A percentile compares a stretch with the other conserved stretches of the same genome.
Conservation (phyloP, 2,329 filamentous ascomycete species). For the Pochonia chlamydosporia region DNA sequence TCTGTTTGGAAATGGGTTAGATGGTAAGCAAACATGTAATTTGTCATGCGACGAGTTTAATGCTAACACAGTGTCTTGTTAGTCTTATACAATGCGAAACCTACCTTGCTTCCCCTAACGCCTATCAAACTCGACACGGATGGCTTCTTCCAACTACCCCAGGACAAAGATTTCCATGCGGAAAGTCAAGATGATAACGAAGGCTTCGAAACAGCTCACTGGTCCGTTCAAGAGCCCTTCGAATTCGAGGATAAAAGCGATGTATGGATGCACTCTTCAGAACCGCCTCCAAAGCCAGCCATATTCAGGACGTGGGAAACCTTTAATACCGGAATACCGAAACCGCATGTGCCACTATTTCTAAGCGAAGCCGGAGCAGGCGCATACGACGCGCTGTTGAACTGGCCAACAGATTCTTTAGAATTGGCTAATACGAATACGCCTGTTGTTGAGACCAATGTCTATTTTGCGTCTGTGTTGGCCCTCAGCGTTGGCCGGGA, state of each 20-base stretch:
- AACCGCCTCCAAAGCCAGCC: constrained; percentile 23
- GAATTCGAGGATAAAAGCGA: constrained; percentile 15
- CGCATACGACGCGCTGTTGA: constrained; percentile 59
- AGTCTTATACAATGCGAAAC: background rate
- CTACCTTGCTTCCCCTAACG: constrained; percentile 13
- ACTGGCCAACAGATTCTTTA: constrained; percentile 33
- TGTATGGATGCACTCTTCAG: constrained; percentile 41
- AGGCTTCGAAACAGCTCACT: background rate
- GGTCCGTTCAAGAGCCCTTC: constrained; percentile 3
- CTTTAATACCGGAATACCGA: constrained; percentile 43
- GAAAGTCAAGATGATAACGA: background rate
- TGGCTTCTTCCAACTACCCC: constrained; percentile 25
- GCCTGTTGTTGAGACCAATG: constrained; percentile 39
- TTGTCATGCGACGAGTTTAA: background rate
- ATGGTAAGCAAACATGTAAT: constrained; percentile 18
- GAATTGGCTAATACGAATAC: constrained; percentile 30
- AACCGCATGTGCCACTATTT: constrained; percentile 41
- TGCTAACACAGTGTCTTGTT: background rate
- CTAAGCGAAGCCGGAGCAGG: constrained; percentile 63
- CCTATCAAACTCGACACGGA: constrained; percentile 16
- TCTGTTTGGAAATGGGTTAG: constrained; percentile 40
- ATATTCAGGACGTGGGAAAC: constrained; percentile 63
- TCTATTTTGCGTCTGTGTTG: constrained; percentile 53
- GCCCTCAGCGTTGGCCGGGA: constrained; percentile 64
- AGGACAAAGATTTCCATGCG: background rate